These are phyloP conservation scores for Nannochloris sp. DNA, from an alignment of 139 green algal species.

Conservation along the genomic window DNA sequence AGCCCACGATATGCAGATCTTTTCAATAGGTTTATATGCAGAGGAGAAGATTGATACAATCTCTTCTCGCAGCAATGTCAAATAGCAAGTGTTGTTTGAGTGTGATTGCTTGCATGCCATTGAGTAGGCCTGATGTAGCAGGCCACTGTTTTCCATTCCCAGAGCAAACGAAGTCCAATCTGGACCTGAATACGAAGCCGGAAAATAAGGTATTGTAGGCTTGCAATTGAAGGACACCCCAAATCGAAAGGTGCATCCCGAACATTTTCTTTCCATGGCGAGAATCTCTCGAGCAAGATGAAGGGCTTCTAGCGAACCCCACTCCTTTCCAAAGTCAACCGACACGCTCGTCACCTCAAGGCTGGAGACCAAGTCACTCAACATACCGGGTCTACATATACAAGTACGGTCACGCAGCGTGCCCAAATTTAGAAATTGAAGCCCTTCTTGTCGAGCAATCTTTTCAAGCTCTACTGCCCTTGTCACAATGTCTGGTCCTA, in stretches of 20 bases:
- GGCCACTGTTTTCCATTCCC: conserved; percentile 26
- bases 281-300: conserved; percentile 10
- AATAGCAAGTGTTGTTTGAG: neutral
- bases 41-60: neutral
- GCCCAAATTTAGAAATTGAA: conserved; percentile 2
- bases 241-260: conserved; percentile 32
- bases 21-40: conserved; percentile 8
- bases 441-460: neutral
- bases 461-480: neutral
- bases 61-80: neutral
- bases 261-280: neutral
- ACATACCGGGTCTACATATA: neutral
- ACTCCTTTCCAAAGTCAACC: neutral
- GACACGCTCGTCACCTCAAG: conserved; percentile 5
- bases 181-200: conserved; percentile 16
- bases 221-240: conserved; percentile 20
- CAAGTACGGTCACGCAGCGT: neutral
- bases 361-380: neutral
- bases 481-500: too few species aligned
- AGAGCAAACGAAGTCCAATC: conserved; percentile 23
- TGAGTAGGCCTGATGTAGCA: conserved; percentile 28
- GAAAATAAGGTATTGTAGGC: conserved; percentile 38
- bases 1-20: conserved; percentile 1
- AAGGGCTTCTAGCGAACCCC: conserved; percentile 8
- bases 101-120: neutral